These are phyloP conservation scores for Ascodesmis nigricans DNA, from an alignment of 495 filamentous ascomycete species.

Conservation along the genomic window DNA sequence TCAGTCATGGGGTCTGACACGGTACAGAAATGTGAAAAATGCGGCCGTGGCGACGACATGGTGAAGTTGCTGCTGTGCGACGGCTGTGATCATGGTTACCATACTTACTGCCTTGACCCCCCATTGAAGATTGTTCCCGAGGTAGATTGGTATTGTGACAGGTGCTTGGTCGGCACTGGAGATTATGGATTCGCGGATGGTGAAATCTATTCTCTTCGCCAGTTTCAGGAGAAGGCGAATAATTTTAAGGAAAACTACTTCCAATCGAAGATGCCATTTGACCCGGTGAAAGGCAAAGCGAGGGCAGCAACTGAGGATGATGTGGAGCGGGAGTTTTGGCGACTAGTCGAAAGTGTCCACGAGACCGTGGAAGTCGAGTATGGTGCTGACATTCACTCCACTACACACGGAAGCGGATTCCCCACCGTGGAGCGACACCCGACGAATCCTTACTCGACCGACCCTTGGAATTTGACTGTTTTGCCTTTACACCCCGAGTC, in stretches of 20 bases:
- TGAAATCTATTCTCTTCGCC: conserved; percentile 79
- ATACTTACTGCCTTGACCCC: conserved; percentile 73
- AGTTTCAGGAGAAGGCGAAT: conserved; percentile 90
- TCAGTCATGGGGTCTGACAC: conserved; percentile 10
- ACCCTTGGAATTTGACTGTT: conserved; percentile 93
- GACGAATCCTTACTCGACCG: conserved; percentile 56
- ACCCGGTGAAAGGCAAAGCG: conserved; percentile 58
- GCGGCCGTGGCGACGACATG: conserved; percentile 59
- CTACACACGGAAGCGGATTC: conserved; percentile 93
- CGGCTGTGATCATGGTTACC: conserved; percentile 75
- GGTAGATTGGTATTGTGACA: conserved; percentile 87
- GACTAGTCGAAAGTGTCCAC: conserved; percentile 71
- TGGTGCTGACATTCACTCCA: conserved; percentile 94
- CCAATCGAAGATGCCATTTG: conserved; percentile 70
- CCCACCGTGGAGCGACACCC: conserved; percentile 87
- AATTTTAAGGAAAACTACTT: conserved; percentile 92
- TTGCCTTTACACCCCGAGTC: conserved; percentile 80
- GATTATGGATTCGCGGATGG: conserved; percentile 98
- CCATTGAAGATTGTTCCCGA: conserved; percentile 57
- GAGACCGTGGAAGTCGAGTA: conserved; percentile 97
- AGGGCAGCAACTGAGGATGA: conserved; percentile 79
- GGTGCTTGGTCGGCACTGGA: conserved; percentile 85
- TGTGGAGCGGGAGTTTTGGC: conserved; percentile 93
- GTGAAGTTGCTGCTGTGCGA: conserved; percentile 63
- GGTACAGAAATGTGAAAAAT: conserved; percentile 60